Base-by-base conservation (phyloP, 2,329 filamentous ascomycete genomes). In the Cadophora sp. region DNA sequence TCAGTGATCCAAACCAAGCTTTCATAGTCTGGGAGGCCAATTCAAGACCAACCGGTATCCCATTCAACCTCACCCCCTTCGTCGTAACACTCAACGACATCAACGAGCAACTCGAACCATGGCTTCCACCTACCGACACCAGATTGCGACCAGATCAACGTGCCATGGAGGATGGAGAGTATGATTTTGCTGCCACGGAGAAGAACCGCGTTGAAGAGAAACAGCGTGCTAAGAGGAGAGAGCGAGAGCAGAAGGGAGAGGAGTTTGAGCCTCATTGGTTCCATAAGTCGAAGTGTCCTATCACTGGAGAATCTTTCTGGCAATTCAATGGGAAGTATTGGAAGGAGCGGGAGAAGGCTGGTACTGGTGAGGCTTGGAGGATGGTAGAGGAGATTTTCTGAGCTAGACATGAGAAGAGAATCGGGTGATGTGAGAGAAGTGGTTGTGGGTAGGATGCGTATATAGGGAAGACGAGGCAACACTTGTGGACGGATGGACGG, bases 81-180 rank as follows among this genome's bases (percentile, higher is more conserved):
- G 96, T 94, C 16, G 85, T 99, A 66, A 97, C 94, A 0, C 90
- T 99, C 71, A 99, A 99, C 80, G 93, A 94, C 72, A 85, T 97
- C 59, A 91, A 95, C 63, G 92, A 97, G n/a, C 83, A 87, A n/a
- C 84, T 99, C 20, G 83, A 81, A 61, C 87, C 90, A 4, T 88
- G 91, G 81, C 82, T 99, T 18, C 92, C 96, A 45, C 96, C 96
- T 0, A 99, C 96, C 0, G 96, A 99, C 78, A 97, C 95, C 1
- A 86, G 96, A n/a, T 83, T 97, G 39, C 86, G 96, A 36, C 95
- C 96, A 0, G 96, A 99, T 79, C 96, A 99, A 81, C 87, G 96
- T 13, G 96, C 96, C 1, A 99, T 99, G 96, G 96, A 99, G 78
- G 94, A 98, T 69, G 96, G 95, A n/a, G 88, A 94, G 79, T 99